Conservation (phyloP, 768 basidiomycete species). For the Tylopilus subfusipes region DNA sequence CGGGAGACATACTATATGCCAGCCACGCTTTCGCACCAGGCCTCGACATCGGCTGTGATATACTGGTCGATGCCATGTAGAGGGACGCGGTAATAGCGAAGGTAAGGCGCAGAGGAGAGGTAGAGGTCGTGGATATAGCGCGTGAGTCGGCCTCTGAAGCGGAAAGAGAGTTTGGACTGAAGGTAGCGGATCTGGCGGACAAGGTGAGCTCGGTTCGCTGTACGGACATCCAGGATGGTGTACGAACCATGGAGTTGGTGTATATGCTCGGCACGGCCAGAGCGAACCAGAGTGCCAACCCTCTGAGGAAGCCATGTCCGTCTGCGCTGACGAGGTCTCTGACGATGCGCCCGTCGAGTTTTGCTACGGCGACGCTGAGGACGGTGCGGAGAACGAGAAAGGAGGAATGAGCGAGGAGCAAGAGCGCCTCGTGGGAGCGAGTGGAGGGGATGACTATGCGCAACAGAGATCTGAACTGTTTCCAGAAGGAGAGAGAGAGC, state of each 20-base stretch:
- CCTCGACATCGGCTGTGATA: constrained; percentile 87
- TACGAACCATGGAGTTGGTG: constrained; percentile 86
- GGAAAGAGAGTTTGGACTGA: constrained; percentile 80
- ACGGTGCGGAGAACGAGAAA: constrained; percentile 87
- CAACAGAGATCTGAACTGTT: constrained; percentile 68
- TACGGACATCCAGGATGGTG: too few relatives aligned
- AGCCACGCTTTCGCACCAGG: constrained; percentile 82
- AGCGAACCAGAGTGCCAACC: constrained; percentile 83
- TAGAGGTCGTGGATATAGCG: constrained; percentile 92
- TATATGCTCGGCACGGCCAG: constrained; percentile 91
- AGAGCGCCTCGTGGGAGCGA: constrained; percentile 64
- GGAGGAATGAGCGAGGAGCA: constrained; percentile 73
- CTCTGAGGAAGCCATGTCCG: constrained; percentile 75
- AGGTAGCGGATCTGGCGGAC: constrained; percentile 75
- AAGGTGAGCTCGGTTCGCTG: too few relatives aligned
- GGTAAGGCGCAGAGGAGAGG: constrained; percentile 66
- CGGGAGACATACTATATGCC: constrained; percentile 77
- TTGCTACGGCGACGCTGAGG: constrained; percentile 83
- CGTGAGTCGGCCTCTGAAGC: constrained; percentile 81
- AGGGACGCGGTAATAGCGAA: constrained; percentile 64
- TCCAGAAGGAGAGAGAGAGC: constrained; percentile 64
- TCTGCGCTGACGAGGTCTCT: constrained; percentile 86
- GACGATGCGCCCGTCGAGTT: constrained; percentile 86
- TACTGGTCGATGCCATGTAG: constrained; percentile 86
- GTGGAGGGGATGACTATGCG: constrained; percentile 67